These are phyloP conservation scores for Saccharomycopsis crataegensis DNA, from an alignment of 1,139 yeast species.

Conservation along the genomic window DNA sequence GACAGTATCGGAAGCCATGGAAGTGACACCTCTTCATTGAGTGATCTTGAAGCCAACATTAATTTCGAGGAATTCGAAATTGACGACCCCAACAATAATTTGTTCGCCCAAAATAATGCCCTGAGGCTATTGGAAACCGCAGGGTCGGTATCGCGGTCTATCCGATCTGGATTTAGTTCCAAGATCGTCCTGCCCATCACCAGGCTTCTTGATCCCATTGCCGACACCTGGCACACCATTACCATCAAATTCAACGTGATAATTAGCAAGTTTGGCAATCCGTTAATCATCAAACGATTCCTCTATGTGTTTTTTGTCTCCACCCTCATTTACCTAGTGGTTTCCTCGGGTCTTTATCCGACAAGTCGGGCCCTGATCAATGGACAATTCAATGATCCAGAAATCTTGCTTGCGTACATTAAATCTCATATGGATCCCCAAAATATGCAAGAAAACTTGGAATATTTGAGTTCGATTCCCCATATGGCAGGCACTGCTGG, in stretches of 20 bases:
- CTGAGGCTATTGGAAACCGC: not conserved
- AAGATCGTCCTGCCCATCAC: slow-evolving; percentile 47
- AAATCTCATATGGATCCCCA: slow-evolving; percentile 45
- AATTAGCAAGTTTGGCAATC: slow-evolving; percentile 70
- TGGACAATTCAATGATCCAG: slow-evolving; percentile 60
- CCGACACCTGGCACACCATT: slow-evolving; percentile 44
- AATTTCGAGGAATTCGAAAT: slow-evolving; percentile 15
- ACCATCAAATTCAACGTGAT: slow-evolving; percentile 45
- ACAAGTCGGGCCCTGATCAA: slow-evolving; percentile 33
- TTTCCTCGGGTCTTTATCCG: slow-evolving; percentile 44
- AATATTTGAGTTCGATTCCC: slow-evolving; percentile 76
- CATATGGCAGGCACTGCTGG: slow-evolving; percentile 87
- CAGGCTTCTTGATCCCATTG: slow-evolving; percentile 60
- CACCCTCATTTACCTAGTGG: slow-evolving; percentile 45
- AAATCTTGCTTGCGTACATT: slow-evolving; percentile 42
- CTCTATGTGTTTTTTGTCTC: slow-evolving; percentile 63
- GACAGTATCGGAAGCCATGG: not conserved
- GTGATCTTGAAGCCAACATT: slow-evolving; percentile 9
- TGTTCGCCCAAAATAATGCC: not conserved
- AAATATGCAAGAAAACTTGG: slow-evolving; percentile 60
- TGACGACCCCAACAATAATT: slow-evolving; percentile 12
- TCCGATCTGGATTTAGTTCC: slow-evolving; percentile 29
- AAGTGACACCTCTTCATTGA: not conserved
- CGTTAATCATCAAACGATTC: slow-evolving; percentile 72
- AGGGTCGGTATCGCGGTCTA: not conserved